A percentile compares a stretch with the other conserved stretches of the same genome.
These are phyloP conservation scores for Fistulifera solaris DNA, from an alignment of 108 stramenopile species.

Conservation along the genomic window DNA sequence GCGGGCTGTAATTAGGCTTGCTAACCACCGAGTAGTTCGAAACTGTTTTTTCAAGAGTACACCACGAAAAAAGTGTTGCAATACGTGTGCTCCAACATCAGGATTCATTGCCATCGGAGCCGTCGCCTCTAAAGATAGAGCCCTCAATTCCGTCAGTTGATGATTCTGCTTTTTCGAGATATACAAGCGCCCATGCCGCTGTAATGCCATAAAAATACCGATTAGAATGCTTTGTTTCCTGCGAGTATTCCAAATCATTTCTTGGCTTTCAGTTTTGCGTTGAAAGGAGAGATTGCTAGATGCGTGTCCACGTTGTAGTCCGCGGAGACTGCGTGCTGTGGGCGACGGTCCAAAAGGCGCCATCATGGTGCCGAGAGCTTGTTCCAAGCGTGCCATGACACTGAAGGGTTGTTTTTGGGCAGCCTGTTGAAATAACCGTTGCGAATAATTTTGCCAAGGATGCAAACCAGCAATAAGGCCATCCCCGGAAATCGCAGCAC, in stretches of 20 bases:
- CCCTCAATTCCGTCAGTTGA: background rate
- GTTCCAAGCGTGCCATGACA: background rate
- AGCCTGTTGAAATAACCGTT: background rate
- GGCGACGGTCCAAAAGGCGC: background rate
- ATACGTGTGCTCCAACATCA: background rate
- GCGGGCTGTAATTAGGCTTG: conserved; percentile 12
- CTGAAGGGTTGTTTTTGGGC: background rate
- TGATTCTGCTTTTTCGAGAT: conserved; percentile 4
- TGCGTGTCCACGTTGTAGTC: background rate
- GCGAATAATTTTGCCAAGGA: too few species aligned
- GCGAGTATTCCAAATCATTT: conserved; percentile 19
- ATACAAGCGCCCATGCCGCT: conserved; percentile 21
- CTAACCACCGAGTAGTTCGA: background rate
- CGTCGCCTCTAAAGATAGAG: background rate
- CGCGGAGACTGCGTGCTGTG: background rate
- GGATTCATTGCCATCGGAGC: background rate
- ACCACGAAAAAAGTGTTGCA: conserved; percentile 22
- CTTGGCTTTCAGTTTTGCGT: conserved; percentile 20
- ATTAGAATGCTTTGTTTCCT: conserved; percentile 35
- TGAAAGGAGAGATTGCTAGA: background rate
- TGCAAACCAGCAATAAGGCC: background rate
- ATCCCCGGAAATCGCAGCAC: background rate
- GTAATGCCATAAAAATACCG: conserved; percentile 22
- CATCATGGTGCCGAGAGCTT: background rate
- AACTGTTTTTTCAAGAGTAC: background rate